These are phyloP conservation scores for Blastobotrys peoriensis DNA, from an alignment of 805 yeast species.

Conservation along the genomic window DNA sequence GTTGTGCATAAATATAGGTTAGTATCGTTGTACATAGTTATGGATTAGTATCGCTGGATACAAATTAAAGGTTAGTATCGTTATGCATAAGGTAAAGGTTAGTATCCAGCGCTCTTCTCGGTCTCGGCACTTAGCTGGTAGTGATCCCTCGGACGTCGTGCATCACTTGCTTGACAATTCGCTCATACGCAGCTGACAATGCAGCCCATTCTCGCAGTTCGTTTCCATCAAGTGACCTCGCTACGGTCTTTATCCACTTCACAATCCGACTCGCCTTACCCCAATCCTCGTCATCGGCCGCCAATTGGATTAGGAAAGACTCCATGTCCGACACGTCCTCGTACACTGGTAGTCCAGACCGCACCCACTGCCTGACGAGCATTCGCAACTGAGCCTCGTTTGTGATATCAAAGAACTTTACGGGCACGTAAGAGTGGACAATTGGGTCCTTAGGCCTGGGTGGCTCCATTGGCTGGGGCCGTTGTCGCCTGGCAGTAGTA, in stretches of 20 bases:
- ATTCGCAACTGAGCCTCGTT: constrained; percentile 33
- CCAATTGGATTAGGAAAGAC: constrained; percentile 29
- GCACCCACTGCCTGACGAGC: constrained; percentile 35
- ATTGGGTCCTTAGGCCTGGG: background rate
- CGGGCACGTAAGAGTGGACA: constrained; percentile 17
- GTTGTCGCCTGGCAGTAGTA: too few relatives aligned
- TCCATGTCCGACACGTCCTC: constrained; percentile 37
- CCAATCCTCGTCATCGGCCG: constrained; percentile 26
- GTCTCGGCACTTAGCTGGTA: too few relatives aligned
- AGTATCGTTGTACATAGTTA: too few relatives aligned
- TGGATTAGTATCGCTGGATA: too few relatives aligned
- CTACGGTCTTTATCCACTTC: constrained; percentile 16
- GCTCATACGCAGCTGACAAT: constrained; percentile 1
- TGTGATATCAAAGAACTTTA: constrained; percentile 31
- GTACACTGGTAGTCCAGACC: constrained; percentile 28
- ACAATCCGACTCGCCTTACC: constrained; percentile 19
- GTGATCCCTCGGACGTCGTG: background rate
- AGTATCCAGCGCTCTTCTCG: too few relatives aligned
- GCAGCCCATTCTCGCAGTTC: constrained; percentile 4
- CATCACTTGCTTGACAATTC: background rate
- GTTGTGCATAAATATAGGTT: too few relatives aligned
- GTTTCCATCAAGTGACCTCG: background rate
- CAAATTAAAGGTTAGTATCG: too few relatives aligned
- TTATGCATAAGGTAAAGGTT: too few relatives aligned
- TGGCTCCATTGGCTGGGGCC: background rate